Base-by-base conservation (phyloP, 768 basidiomycete genomes). In the Leucocoprinus birnbaumii region DNA sequence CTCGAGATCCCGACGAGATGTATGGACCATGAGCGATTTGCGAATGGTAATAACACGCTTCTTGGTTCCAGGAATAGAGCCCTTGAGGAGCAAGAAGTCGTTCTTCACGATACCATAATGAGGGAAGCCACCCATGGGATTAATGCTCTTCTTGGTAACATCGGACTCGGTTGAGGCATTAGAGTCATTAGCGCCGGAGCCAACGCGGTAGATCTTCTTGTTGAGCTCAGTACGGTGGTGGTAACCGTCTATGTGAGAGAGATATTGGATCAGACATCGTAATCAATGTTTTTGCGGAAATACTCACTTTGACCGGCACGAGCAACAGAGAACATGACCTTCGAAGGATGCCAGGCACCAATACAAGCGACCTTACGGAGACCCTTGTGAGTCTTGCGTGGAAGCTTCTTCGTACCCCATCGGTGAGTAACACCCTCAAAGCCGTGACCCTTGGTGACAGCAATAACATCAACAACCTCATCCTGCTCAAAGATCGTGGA, bases 291-390 rank as follows among this genome's bases (percentile, higher is more conserved):
- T n/a, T n/a, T n/a, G n/a, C n/a, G n/a, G n/a, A n/a, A 9, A 47
- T 8, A 80, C 92, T 65, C 72, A 93, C 90, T 91, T 89, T 98
- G 96, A 91, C 97, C 97, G 63, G 97, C 95, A 82, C 97, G 95
- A 58, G 95, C 97, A 65, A 99, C 97, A n/a, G 94, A 95, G 86
- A 94, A 98, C 96, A 98, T 98, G 84, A 99, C 97, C 78, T 96
- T 97, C 66, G 88, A 89, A 71, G 94, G 94, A 82, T 96, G 94
- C 93, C 93, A 96, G 70, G 94, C 94, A 76, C 94, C 94, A 63
- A 95, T 94, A 83, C 94, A 96, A 69, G 96, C 96, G 60, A 99
- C 97, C 81, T 99, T 98, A 73, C 96, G 91, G 67, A 98, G 91
- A 91, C 97, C 97, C 75, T 97, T 95, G 85, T 99, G 97, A 52